These are phyloP conservation scores for Fonsecaea erecta DNA, from an alignment of 2,329 filamentous ascomycete genomes.

Conservation along the genomic window DNA sequence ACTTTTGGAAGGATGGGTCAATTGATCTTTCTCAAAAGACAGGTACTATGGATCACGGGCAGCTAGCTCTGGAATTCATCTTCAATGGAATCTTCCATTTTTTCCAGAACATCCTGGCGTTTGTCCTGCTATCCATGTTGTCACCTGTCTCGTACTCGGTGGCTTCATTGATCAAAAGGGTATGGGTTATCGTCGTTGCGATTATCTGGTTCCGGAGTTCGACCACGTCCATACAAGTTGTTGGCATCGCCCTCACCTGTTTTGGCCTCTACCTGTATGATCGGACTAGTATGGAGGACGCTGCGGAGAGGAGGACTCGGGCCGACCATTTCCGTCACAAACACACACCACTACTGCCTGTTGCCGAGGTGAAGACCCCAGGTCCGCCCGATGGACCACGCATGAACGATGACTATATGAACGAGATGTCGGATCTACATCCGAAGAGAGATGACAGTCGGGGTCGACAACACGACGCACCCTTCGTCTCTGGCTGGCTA, in stretches of 20 bases:
- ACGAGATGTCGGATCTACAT: slow-evolving; percentile 30
- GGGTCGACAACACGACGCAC: slow-evolving; percentile 18
- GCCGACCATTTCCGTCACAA: slow-evolving; percentile 64
- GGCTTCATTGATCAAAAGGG: slow-evolving; percentile 92
- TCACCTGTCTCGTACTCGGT: slow-evolving; percentile 97
- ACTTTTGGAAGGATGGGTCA: slow-evolving; percentile 80
- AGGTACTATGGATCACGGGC: slow-evolving; percentile 68
- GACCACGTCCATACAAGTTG: slow-evolving; percentile 79
- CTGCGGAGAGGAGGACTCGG: slow-evolving; percentile 78
- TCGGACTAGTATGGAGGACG: slow-evolving; percentile 83
- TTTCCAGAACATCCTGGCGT: slow-evolving; percentile 92
- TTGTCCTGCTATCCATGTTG: slow-evolving; percentile 87
- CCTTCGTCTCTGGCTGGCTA: slow-evolving; percentile 59
- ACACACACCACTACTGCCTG: slow-evolving; percentile 67
- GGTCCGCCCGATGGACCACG: slow-evolving; percentile 36
- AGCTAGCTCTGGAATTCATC: slow-evolving; percentile 77
- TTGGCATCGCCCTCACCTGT: slow-evolving; percentile 88
- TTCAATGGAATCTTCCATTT: slow-evolving; percentile 99
- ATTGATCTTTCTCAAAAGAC: slow-evolving; percentile 77
- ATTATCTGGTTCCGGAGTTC: slow-evolving; percentile 95
- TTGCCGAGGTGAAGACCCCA: slow-evolving; percentile 54
- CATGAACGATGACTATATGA: slow-evolving; percentile 18
- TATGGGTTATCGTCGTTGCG: slow-evolving; percentile 93
- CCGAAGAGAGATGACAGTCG: slow-evolving; percentile 53
- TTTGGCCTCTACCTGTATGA: slow-evolving; percentile 94